Base-by-base conservation (phyloP, 2,329 filamentous ascomycete genomes). In the Alternaria infectoria region DNA sequence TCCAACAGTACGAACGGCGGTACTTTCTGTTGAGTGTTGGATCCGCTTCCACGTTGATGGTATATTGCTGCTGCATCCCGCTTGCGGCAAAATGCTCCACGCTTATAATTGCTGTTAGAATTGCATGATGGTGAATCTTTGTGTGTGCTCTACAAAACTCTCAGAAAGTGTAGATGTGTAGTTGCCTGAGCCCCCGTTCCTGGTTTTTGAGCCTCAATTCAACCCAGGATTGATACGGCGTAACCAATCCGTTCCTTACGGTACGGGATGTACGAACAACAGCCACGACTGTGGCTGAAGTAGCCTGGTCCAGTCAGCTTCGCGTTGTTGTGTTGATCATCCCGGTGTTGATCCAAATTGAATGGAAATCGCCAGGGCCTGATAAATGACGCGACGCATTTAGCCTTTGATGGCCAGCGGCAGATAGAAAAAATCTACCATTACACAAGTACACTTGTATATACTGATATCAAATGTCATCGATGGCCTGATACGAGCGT, bases 351-450 rank as follows among this genome's bases (percentile, higher is more conserved):
- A n/a, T 44, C 61, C 66, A 59, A 25, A 62, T 54, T 57, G 47
- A 62, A 55, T 43, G 61, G 60, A 59, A 54, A 66, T 70, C 58
- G 60, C 43, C 54, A 60, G 63, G 66, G 57, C 55, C 61, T 36
- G 62, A 51, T 64, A 66, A 50, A 71, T 71, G 65, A 64, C 68
- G 32, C 61, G 32, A 55, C 17, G 57, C 40, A 61, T 74, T 75
- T 75, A 76, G 64, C 71, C 73, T 68, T 59, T 63, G 65, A 65
- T 67, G 26, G 57, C 65, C 60, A 64, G 67, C 61, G 54, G 47
- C 44, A 57, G 25, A 68, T 67, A 67, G n/a, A 67, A 67, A 54
- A 62, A 17, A 40, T 56, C 43, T 2, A 15, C 32, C 7, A 1
- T 1, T 7, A 54, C 30, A 58, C 26, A 30, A 28, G 36, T 52